Evolutionary conservation across 768 basidiomycete species (phyloP).

Genomic region (Russula sp.): DNA sequence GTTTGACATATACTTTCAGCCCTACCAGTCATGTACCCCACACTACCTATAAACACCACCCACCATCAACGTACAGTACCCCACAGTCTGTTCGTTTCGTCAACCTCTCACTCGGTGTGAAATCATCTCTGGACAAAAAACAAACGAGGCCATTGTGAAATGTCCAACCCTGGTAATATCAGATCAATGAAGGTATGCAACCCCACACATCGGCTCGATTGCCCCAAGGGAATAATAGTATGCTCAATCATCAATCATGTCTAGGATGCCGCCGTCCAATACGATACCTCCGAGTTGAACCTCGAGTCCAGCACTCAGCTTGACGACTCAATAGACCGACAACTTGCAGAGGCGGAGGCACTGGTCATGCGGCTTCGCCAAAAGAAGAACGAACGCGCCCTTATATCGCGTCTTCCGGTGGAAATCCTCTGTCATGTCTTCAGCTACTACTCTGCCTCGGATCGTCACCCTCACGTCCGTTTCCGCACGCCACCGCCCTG

Average conservation of each 20-base stretch:
- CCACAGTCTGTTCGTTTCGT: neutral
- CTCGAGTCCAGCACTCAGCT: slow-evolving; percentile 3
- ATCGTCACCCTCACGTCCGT: slow-evolving; percentile 20
- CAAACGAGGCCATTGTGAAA: neutral
- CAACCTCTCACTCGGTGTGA: neutral
- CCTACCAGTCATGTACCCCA: neutral
- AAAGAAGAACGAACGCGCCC: slow-evolving; percentile 25
- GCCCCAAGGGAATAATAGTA: neutral
- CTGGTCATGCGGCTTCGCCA: slow-evolving; percentile 17
- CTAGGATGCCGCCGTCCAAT: slow-evolving; percentile 23
- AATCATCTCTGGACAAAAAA: neutral
- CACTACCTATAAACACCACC: slow-evolving; percentile 3
- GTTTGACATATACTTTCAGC: too few species aligned
- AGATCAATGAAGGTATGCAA: slow-evolving; percentile 15
- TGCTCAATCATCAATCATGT: neutral
- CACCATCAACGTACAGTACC: neutral
- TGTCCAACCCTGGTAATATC: neutral
- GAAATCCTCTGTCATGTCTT: slow-evolving; percentile 26
- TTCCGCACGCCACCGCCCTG: slow-evolving; percentile 21
- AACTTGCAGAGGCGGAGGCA: slow-evolving; percentile 16
- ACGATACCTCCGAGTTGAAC: neutral
- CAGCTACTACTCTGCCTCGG: slow-evolving; percentile 24
- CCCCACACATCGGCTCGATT: neutral
- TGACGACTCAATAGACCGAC: slow-evolving; percentile 17
- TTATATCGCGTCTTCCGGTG: slow-evolving; percentile 23